Evolutionary conservation across 306 rosid species (phyloP), one percentile per base, ranked within the genome.

Genomic region (Senna tora): DNA sequence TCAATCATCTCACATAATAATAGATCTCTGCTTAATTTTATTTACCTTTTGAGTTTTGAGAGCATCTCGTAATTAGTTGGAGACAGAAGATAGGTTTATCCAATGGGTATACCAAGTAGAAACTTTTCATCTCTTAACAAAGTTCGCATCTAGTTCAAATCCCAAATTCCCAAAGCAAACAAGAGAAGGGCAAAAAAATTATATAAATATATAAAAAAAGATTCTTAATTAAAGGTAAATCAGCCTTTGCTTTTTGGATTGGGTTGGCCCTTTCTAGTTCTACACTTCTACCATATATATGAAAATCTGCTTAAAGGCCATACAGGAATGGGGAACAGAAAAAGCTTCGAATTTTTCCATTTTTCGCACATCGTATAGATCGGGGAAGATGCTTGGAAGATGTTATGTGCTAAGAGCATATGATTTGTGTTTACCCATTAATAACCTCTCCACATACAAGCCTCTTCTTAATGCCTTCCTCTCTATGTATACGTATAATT

Each of bases 111-210:
- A 74, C 7, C 55, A 69, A 52, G 73, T 73, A 73, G 69, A 65
- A 61, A 54, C 65, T 33, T 59, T 67, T 55, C 55, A 21, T 58
- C 49, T 55, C 65, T 69, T 51, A 42, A 38, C 64, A 67, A 73
- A 68, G 79, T 83, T 79, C 81, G 82, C 77, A 76, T 77, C 65
- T 55, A 56, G 60, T 80, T 70, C 72, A 28, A 67, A 70, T 73
- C 19, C 71, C 42, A 73, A 76, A 72, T 67, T 53, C 73, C 33
- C 16, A 76, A 75, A 78, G 80, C 56, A 59, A 53, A 7, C 1
- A 7, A 36, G 39, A 72, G 72, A 52, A 43, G 46, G 15, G 65
- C n/a, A 16, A 33, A 59, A 6, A 22, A 39, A 8, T 68, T 69
- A 19, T 38, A 19, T 65, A 25, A 22, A 9, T 22, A n/a, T 73